Conservation (phyloP, 2,329 filamentous ascomycete species). For the Aspergillus sp. region DNA sequence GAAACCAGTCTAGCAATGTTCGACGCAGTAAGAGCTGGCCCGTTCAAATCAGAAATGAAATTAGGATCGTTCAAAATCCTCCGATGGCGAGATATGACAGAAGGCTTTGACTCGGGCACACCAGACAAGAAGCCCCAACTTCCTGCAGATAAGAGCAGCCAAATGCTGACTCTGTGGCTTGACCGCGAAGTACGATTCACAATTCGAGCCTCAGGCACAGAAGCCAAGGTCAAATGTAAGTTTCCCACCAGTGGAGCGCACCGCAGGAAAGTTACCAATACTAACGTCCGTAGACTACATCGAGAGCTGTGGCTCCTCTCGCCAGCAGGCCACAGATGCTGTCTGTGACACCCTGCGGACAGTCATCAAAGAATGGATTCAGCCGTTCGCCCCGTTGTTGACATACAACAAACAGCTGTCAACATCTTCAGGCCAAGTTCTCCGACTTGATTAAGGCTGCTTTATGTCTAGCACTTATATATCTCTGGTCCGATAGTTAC, state of each 20-base stretch:
- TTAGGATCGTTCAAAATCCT: slow-evolving; percentile 55
- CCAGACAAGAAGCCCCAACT: slow-evolving; percentile 53
- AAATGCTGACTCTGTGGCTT: slow-evolving; percentile 65
- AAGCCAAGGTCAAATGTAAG: slow-evolving; percentile 65
- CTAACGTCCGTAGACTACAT: slow-evolving; percentile 39
- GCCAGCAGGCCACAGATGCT: slow-evolving; percentile 34
- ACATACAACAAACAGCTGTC: slow-evolving; percentile 33
- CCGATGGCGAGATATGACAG: slow-evolving; percentile 63
- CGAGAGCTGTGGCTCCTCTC: slow-evolving; percentile 39
- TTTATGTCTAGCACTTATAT: not conserved
- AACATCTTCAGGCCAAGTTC: slow-evolving; percentile 39
- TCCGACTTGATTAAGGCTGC: slow-evolving; percentile 20
- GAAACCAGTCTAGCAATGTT: slow-evolving; percentile 56
- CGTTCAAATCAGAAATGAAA: slow-evolving; percentile 42
- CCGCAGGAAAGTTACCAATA: not conserved
- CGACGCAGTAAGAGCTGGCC: slow-evolving; percentile 50
- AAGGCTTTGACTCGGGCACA: slow-evolving; percentile 59
- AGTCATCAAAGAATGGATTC: slow-evolving; percentile 40
- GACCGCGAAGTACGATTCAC: slow-evolving; percentile 58
- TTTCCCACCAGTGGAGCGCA: not conserved
- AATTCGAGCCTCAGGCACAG: slow-evolving; percentile 61
- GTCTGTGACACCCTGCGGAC: slow-evolving; percentile 39
- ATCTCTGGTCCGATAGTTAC: not conserved
- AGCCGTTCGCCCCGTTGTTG: slow-evolving; percentile 39
- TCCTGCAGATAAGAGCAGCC: slow-evolving; percentile 56